Evolutionary conservation across 805 yeast species (phyloP).

Genomic region (Saturnispora serradocipensis): DNA sequence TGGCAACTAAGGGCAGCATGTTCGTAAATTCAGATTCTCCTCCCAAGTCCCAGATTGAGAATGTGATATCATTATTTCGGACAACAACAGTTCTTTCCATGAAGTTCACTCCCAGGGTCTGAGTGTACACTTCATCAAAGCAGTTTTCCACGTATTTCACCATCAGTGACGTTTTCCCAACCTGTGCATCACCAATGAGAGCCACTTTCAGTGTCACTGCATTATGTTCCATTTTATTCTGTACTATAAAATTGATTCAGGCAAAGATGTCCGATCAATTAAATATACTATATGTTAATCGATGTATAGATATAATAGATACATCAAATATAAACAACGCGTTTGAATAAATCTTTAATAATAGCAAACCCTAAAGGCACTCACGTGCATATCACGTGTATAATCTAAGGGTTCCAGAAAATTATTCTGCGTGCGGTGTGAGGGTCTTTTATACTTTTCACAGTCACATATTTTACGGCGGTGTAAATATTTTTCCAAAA

Average conservation of each 20-base stretch:
- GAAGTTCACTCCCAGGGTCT: constrained; percentile 90
- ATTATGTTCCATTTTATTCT: constrained; percentile 16
- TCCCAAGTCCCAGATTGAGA: constrained; percentile 92
- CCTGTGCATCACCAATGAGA: constrained; percentile 89
- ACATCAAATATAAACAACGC: background rate
- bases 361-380: background rate
- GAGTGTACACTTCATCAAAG: constrained; percentile 85
- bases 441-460: background rate
- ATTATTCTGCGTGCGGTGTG: background rate
- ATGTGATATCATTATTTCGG: constrained; percentile 78
- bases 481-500: background rate
- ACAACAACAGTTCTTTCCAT: constrained; percentile 84
- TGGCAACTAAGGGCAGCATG: constrained; percentile 87
- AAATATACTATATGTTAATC: too few species aligned
- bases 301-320: background rate
- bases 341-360: background rate
- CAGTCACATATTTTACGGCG: background rate
- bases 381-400: background rate
- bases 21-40: constrained; percentile 93
- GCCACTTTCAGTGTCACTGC: constrained; percentile 76
- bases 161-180: constrained; percentile 94
- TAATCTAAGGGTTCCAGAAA: background rate
- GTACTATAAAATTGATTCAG: background rate
- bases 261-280: too few species aligned
- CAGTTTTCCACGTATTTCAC: constrained; percentile 94